These are phyloP conservation scores for Oidiodendron maius DNA, from an alignment of 495 filamentous ascomycete genomes.

Conservation along the genomic window DNA sequence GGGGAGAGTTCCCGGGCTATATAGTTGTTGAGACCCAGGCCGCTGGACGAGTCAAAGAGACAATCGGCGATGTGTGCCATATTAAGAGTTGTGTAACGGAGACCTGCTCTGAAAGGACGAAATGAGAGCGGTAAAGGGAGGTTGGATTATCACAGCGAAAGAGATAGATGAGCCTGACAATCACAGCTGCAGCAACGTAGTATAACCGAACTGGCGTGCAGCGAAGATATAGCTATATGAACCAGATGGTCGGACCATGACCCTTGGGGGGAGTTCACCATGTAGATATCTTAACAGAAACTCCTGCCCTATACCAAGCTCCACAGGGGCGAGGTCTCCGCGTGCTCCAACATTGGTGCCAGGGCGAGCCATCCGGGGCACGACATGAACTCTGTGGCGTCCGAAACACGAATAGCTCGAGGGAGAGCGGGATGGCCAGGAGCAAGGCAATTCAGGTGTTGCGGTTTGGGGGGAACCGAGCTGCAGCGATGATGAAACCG, in stretches of 20 bases:
- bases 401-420: too few species aligned
- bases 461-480: too few species aligned
- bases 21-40: constrained; percentile 26
- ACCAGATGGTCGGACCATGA: constrained; percentile 16
- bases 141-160: not conserved
- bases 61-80: constrained; percentile 28
- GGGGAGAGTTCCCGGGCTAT: constrained; percentile 25
- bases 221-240: constrained; percentile 22
- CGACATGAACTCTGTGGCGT: too few species aligned
- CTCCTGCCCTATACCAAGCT: too few species aligned
- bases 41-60: constrained; percentile 14
- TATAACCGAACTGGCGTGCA: not conserved
- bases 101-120: constrained; percentile 5
- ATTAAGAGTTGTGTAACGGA: constrained; percentile 3
- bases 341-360: too few species aligned
- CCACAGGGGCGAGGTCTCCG: too few species aligned
- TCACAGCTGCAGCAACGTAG: not conserved
- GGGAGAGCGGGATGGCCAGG: too few species aligned
- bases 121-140: not conserved
- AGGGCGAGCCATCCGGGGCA: too few species aligned
- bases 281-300: too few species aligned
- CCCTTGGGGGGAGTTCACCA: too few species aligned
- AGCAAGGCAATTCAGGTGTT: too few species aligned
- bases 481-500: too few species aligned
- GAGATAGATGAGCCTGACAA: not conserved